Evolutionary conservation across 1,284 basidiomycete genomes (phyloP), one percentile per base, ranked within the genome.

Genomic region (Microbotryum violaceum): DNA sequence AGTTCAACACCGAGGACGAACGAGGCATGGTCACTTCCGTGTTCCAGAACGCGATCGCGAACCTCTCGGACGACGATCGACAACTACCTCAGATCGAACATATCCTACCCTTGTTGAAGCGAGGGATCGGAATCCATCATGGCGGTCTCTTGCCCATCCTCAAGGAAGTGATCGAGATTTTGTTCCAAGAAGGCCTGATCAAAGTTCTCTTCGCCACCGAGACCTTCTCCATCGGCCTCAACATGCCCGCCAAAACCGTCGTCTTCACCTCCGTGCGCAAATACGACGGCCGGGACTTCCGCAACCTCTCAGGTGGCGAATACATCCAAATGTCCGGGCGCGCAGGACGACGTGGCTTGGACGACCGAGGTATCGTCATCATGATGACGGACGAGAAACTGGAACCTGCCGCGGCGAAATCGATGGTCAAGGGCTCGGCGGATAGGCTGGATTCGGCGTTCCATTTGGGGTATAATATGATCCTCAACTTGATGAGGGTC

Each of bases 311-410:
- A 49, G 78, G 78, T 2, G 87, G 91, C 64, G 93, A 97, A 79
- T 97, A 97, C 76, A 93, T 96, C 70, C 93, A 97, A 74, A 99
- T 99, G 96, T 94, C 92, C 1, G 96, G 96, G 60, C 89, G 96
- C 69, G 96, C 96, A 6, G 96, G 96, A 71, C 86, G 96, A 74
- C 86, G 96, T 78, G 96, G 96, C 51, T 79, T 98, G 61, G 96
- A 99, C 75, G 94, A 97, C 69, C 85, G 96, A n/a, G 96, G 96
- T 66, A 92, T 99, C 60, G 96, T 99, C 66, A 97, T 99, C 73
- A 91, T 99, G 91, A 98, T 99, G 96, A 91, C 89, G 74, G 94
- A 98, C 76, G 92, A 97, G 78, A 97, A 96, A 78, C 81, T 99
- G 56, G 96, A 98, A 73, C 93, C 96, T 0, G 76, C 83, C 3